These are phyloP conservation scores for Gracilaria domingensis DNA, from an alignment of 23 red algal species.

Conservation along the genomic window DNA sequence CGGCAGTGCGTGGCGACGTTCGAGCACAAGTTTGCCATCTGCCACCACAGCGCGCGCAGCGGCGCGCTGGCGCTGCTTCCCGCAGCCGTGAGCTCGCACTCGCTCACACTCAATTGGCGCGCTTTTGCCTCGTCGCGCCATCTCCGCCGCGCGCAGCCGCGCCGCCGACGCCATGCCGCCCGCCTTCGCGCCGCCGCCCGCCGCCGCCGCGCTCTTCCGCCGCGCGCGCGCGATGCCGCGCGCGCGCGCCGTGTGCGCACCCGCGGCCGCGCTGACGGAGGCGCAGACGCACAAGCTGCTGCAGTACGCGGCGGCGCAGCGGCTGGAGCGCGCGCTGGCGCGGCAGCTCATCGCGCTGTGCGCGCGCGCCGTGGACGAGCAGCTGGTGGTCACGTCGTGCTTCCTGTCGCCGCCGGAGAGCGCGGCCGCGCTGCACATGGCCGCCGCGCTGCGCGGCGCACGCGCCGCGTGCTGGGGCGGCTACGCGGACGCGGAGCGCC, in stretches of 20 bases:
- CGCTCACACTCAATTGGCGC: background rate
- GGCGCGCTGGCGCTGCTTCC: background rate
- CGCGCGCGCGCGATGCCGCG: background rate
- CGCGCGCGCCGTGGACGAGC: conserved; percentile 35
- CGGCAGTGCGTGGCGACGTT: background rate
- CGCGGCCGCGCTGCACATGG: conserved; percentile 20
- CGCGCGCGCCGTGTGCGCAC: background rate
- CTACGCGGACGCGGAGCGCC: conserved; percentile 71
- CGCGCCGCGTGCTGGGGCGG: conserved; percentile 56
- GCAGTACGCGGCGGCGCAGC: background rate
- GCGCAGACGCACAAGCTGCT: conserved; percentile 13
- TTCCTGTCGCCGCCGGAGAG: conserved; percentile 82
- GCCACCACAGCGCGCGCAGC: background rate
- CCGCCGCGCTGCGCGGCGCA: conserved; percentile 36
- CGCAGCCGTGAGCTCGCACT: background rate
- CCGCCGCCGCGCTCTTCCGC: background rate
- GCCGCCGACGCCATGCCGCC: background rate
- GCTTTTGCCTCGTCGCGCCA: too few species aligned
- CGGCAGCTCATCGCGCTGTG: conserved; percentile 4
- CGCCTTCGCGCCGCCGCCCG: background rate
- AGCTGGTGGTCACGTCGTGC: conserved; percentile 10
- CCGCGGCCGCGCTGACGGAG: background rate
- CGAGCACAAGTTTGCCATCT: background rate
- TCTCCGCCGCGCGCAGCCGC: too few species aligned
- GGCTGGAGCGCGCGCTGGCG: background rate